Evolutionary conservation across 2,329 filamentous ascomycete genomes (phyloP).

Genomic region (Claviceps paspali): DNA sequence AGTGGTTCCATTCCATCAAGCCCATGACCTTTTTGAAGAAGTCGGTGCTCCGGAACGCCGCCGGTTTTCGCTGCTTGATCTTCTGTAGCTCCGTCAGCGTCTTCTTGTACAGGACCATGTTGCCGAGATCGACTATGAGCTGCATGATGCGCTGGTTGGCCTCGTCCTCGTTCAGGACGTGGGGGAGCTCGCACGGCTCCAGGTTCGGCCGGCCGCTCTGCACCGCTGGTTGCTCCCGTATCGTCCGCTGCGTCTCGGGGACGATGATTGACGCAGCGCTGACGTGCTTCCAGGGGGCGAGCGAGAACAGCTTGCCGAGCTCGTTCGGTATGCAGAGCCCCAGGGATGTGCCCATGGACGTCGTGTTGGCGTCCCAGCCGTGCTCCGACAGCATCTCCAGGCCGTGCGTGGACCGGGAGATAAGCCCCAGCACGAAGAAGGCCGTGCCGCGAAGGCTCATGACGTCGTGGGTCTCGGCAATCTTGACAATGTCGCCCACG

Average conservation of each 20-base stretch:
- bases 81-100: slow-evolving; percentile 68
- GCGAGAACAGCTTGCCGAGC: slow-evolving; percentile 63
- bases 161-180: slow-evolving; percentile 41
- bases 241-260: slow-evolving; percentile 37
- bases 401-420: slow-evolving; percentile 82
- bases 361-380: slow-evolving; percentile 87
- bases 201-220: slow-evolving; percentile 26
- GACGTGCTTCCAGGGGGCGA: slow-evolving; percentile 43
- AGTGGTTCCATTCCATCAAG: slow-evolving; percentile 78
- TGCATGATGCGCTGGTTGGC: slow-evolving; percentile 71
- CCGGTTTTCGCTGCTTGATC: slow-evolving; percentile 60
- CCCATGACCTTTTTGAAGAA: slow-evolving; percentile 78
- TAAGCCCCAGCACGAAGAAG: slow-evolving; percentile 87
- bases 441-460: slow-evolving; percentile 90
- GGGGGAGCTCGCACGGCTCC: slow-evolving; percentile 24
- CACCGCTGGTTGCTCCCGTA: slow-evolving; percentile 26
- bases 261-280: slow-evolving; percentile 31
- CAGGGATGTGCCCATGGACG: slow-evolving; percentile 64
- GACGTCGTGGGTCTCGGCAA: slow-evolving; percentile 76
- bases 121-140: slow-evolving; percentile 75
- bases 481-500: slow-evolving; percentile 71
- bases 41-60: slow-evolving; percentile 57
- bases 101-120: slow-evolving; percentile 82
- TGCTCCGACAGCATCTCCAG: slow-evolving; percentile 79
- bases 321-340: slow-evolving; percentile 77